phyloP scores from a whole-genome alignment of 164 flowering plant species.

The Vitis riparia region DNA sequence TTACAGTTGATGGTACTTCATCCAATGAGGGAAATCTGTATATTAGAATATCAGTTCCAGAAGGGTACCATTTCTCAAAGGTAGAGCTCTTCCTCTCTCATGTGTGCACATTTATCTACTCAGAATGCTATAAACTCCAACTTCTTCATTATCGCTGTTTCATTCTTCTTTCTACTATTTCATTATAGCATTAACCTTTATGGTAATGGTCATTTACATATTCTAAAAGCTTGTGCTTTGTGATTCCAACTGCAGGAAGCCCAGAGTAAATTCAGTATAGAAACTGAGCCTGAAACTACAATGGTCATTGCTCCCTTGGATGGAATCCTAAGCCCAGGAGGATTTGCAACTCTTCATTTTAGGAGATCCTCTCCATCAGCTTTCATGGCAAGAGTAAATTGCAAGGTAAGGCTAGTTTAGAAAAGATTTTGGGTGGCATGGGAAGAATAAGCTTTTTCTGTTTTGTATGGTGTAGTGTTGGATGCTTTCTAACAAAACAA shows the following conservation, averaged over 20 bases:
- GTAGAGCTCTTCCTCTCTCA: constrained; percentile 36
- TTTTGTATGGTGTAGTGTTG: too few species aligned
- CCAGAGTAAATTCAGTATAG: constrained; percentile 71
- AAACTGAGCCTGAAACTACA: constrained; percentile 68
- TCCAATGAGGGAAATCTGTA: constrained; percentile 64
- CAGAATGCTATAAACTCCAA: neutral
- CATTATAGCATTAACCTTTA: neutral
- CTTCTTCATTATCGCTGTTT: too few species aligned
- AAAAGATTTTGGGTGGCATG: too few species aligned
- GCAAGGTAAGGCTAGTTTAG: constrained; percentile 64
- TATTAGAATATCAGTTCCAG: constrained; percentile 68
- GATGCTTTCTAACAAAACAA: too few species aligned
- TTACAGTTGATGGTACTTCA: constrained; percentile 54
- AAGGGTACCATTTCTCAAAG: constrained; percentile 95
- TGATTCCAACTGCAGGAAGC: constrained; percentile 67
- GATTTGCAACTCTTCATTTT: constrained; percentile 65
- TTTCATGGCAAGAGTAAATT: constrained; percentile 56
- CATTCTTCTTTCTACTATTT: too few species aligned
- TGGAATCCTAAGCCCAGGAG: constrained; percentile 71
- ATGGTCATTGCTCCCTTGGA: constrained; percentile 60
- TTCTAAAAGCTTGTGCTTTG: neutral
- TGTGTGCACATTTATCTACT: neutral
- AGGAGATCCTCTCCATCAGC: constrained; percentile 63
- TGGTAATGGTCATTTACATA: neutral
- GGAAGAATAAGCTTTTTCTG: too few species aligned